These are phyloP conservation scores for Murraya koenigii DNA, from an alignment of 345 rosid genomes.

Conservation along the genomic window DNA sequence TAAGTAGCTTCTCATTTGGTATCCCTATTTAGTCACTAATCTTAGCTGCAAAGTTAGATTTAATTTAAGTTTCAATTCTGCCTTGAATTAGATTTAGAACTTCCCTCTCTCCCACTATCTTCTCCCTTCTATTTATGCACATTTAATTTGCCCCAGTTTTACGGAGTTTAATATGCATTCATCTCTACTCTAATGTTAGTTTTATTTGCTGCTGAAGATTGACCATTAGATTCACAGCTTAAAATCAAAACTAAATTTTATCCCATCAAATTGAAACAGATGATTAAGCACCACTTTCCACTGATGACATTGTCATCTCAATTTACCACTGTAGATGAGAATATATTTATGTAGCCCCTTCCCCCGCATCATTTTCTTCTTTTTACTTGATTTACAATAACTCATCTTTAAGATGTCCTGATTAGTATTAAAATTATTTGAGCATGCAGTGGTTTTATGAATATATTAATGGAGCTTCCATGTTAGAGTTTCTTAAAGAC, in stretches of 20 bases:
- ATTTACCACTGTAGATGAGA: not conserved
- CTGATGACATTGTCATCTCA: not conserved
- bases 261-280: not conserved
- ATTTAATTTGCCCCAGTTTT: too few relatives aligned
- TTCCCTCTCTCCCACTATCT: too few relatives aligned
- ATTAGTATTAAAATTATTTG: slow-evolving; percentile 20
- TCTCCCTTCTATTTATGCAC: too few relatives aligned
- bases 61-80: not conserved
- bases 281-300: not conserved
- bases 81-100: not conserved
- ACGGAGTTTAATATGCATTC: too few relatives aligned
- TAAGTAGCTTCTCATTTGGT: not conserved
- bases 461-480: slow-evolving; percentile 69
- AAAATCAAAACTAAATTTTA: too few relatives aligned
- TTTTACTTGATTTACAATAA: not conserved
- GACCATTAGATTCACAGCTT: not conserved
- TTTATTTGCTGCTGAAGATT: not conserved
- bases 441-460: slow-evolving; percentile 79
- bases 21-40: not conserved
- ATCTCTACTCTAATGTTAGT: not conserved
- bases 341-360: not conserved
- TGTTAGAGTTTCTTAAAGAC: slow-evolving; percentile 61
- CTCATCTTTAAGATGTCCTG: slow-evolving; percentile 9
- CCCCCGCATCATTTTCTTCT: not conserved
- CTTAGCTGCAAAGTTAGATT: not conserved